Base-by-base conservation (phyloP, 108 stramenopile genomes). In the Cyclotella choctawhatcheeana region DNA sequence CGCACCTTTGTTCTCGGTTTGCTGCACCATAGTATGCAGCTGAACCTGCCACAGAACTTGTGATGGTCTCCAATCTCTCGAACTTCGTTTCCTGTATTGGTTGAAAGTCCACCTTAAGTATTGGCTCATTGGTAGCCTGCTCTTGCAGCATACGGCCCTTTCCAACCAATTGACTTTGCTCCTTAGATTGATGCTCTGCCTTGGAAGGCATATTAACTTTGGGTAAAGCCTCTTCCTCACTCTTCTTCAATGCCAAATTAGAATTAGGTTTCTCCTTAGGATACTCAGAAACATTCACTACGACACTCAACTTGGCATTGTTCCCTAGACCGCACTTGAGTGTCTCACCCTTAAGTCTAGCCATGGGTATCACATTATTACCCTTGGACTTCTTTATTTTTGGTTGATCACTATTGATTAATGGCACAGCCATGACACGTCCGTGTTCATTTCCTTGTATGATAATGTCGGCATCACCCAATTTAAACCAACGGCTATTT, bases 321-420 rank as follows among this genome's bases (percentile, higher is more conserved):
- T 4, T 18, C 0, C 54, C 64, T 8, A 74, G 31, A n/a, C 73
- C 63, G 30, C 73, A 74, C 32, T 56, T 58, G 30, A 74, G 44
- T 20, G 64, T 74, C 45, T 74, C 73, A 17, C 73, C 73, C 64
- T 74, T 74, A 0, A 74, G 64, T 53, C 45, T 5, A 64, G 64
- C 58, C 73, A 74, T 74, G 20, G 64, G 73, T 17, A 64, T 47
- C 0, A 13, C 44, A 33, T 53, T 61, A n/a, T n/a, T n/a, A 2
- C 29, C 32, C 3, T 45, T 29, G 17, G 35, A 56, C 35, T 52
- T 44, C 29, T 43, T 35, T 18, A 29, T 29, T 7, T 44, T 69
- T 1, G 54, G 55, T 25, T 16, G 35, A 59, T 69, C 33, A 20
- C 33, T 6, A 5, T 47, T 58, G 14, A 58, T 34, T 26, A 74